A percentile compares a stretch with the other conserved stretches of the same genome.
phyloP scores from a whole-genome alignment of 108 stramenopile species.

The Cylindrotheca fusiformis region DNA sequence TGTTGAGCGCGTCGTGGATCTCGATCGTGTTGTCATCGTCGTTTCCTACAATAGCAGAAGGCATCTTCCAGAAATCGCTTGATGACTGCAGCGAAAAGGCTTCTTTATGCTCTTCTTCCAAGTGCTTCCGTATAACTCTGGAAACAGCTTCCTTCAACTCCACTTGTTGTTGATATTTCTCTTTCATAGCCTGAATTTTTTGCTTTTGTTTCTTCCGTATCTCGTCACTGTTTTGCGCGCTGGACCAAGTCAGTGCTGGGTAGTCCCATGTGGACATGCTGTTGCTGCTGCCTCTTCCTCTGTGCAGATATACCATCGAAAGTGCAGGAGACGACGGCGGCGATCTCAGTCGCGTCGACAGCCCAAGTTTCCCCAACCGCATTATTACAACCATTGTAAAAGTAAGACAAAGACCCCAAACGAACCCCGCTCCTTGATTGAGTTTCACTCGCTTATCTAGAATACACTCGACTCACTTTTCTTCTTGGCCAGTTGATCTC shows the following conservation, averaged over 20 bases:
- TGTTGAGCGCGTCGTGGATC: neutral
- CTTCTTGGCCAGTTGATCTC: too few species aligned
- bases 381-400: too few species aligned
- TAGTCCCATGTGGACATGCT: too few species aligned
- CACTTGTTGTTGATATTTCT: neutral
- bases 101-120: neutral
- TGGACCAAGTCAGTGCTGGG: neutral
- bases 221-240: neutral
- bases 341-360: too few species aligned
- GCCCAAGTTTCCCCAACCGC: too few species aligned
- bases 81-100: slow-evolving; percentile 8
- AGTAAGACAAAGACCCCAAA: too few species aligned
- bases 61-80: slow-evolving; percentile 2
- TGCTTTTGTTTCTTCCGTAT: neutral
- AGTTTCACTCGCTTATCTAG: too few species aligned
- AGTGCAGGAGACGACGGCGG: too few species aligned
- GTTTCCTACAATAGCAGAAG: neutral
- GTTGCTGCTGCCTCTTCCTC: too few species aligned
- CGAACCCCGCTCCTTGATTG: too few species aligned
- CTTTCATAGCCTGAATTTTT: neutral
- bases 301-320: too few species aligned
- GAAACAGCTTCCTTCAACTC: neutral
- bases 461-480: too few species aligned
- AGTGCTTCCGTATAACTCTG: neutral
- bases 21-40: neutral